These are phyloP conservation scores for Ogataea methanolica DNA, from an alignment of 805 yeast species.

Conservation along the genomic window DNA sequence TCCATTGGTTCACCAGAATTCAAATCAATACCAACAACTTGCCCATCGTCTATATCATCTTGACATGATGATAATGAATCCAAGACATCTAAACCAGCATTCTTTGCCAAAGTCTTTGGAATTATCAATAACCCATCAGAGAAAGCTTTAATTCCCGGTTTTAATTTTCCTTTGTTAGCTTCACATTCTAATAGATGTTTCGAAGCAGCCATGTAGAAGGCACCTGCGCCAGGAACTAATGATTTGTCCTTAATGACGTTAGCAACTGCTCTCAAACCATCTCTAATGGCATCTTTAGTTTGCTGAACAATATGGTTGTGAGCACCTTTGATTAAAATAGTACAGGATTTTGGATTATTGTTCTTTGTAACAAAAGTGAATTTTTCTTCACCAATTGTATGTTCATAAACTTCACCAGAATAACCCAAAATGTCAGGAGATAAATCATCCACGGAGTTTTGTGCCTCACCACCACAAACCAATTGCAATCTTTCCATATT, in stretches of 20 bases:
- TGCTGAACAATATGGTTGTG: constrained; percentile 85
- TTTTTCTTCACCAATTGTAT: constrained; percentile 94
- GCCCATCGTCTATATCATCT: constrained; percentile 79
- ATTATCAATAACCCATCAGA: constrained; percentile 86
- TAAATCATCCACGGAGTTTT: constrained; percentile 93
- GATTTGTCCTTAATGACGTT: constrained; percentile 82
- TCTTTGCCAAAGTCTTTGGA: constrained; percentile 88
- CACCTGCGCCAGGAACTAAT: constrained; percentile 96
- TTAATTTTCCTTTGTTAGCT: constrained; percentile 73
- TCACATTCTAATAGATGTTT: constrained; percentile 56
- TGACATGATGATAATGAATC: constrained; percentile 86
- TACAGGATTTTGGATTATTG: constrained; percentile 84
- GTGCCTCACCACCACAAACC: constrained; percentile 96
- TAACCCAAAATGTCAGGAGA: constrained; percentile 74
- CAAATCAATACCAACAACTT: constrained; percentile 86
- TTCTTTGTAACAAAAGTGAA: constrained; percentile 92
- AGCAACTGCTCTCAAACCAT: constrained; percentile 91
- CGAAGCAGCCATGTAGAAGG: constrained; percentile 82
- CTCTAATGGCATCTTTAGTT: constrained; percentile 95
- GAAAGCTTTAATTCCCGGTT: constrained; percentile 89
- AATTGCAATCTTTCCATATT: constrained; percentile 98
- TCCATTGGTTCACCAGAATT: constrained; percentile 93
- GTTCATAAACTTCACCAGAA: constrained; percentile 89
- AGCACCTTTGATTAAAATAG: constrained; percentile 90
- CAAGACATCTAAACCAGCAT: constrained; percentile 90